Evolutionary conservation across 192 early-diverging fungal genomes (phyloP), one percentile per base, ranked within the genome.

Genomic region (Allomyces macrogynus): DNA sequence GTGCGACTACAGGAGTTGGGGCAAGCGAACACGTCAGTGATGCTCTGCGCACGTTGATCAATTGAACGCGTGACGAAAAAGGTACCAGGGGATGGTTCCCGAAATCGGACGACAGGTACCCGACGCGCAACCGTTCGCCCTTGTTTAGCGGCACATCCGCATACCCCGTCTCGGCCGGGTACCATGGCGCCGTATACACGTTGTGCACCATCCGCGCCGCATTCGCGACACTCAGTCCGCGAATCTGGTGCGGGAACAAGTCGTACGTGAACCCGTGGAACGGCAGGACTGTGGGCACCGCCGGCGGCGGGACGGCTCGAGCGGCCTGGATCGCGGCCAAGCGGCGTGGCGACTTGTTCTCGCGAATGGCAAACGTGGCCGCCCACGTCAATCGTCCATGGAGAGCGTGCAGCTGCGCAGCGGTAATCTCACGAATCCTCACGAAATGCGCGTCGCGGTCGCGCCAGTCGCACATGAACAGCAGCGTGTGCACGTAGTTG

Each of bases 181-280:
- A 71, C 85, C 85, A 86, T 5, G 49, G 49, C 16, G 49, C 49
- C 49, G 49, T 57, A n/a, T 57, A 57, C 49, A 57, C 49, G 20
- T 57, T 57, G 49, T 57, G 49, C 49, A 57, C 49, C 43, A 92
- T 85, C 5, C 89, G 80, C 61, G 91, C 71, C 1, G 89, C 93
- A 62, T 93, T 92, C 61, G 90, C 77, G 69, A 91, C 84, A 27
- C 85, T 86, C 26, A 93, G 91, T 57, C 93, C 73, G 12, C 93
- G 86, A 16, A 94, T 77, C 76, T 92, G 89, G 62, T 85, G 81
- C 18, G 89, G 79, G 12, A 79, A 77, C 24, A 95, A 74, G n/a
- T 90, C 83, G 68, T 94, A 93, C 10, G 90, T 94, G 69, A 95
- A 95, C 0, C 91, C 93, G 73, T 93, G 91, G 77, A 93, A 95